Percentiles rank a stretch among this genome's conserved stretches.
Evolutionary conservation across 2,329 filamentous ascomycete species (phyloP).

Genomic region (Bipolaris bicolor): DNA sequence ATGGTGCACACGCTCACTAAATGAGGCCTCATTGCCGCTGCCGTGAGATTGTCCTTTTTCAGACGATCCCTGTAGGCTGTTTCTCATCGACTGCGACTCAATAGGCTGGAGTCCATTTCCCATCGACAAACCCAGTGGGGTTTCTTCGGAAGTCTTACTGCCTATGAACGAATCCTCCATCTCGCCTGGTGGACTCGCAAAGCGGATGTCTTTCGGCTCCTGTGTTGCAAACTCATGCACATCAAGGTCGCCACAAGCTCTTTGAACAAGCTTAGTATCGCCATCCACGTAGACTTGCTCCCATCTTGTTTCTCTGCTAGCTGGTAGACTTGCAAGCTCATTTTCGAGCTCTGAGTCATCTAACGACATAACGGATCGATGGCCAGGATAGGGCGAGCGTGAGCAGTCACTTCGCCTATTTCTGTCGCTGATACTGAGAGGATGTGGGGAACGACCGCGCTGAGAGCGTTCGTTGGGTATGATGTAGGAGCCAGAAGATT

Average conservation of each 20-base stretch:
- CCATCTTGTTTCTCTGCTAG: constrained; percentile 46
- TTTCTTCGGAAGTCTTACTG: constrained; percentile 34
- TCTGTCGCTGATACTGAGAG: constrained; percentile 25
- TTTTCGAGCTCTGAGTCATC: constrained; percentile 48
- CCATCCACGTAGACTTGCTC: constrained; percentile 50
- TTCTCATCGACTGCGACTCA: constrained; percentile 20
- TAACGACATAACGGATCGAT: constrained; percentile 47
- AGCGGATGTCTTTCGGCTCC: constrained; percentile 45
- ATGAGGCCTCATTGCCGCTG: constrained; percentile 38
- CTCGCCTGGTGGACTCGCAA: constrained; percentile 43
- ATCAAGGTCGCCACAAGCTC: constrained; percentile 38
- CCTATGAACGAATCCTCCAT: constrained; percentile 37
- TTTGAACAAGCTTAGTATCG: constrained; percentile 46
- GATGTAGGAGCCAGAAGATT: constrained; percentile 54
- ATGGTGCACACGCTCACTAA: constrained; percentile 45
- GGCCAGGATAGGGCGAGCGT: constrained; percentile 43
- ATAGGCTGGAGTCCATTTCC: constrained; percentile 30
- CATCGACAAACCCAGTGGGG: constrained; percentile 32
- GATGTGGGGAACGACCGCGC: constrained; percentile 35
- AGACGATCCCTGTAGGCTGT: constrained; percentile 13
- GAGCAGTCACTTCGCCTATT: constrained; percentile 46
- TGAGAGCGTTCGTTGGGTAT: constrained; percentile 33
- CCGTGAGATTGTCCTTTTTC: constrained; percentile 22
- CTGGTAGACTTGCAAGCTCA: constrained; percentile 43
- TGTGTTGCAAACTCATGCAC: constrained; percentile 41